Base-by-base conservation (phyloP, 2,329 filamentous ascomycete species). In the Pyrenophora seminiperda region DNA sequence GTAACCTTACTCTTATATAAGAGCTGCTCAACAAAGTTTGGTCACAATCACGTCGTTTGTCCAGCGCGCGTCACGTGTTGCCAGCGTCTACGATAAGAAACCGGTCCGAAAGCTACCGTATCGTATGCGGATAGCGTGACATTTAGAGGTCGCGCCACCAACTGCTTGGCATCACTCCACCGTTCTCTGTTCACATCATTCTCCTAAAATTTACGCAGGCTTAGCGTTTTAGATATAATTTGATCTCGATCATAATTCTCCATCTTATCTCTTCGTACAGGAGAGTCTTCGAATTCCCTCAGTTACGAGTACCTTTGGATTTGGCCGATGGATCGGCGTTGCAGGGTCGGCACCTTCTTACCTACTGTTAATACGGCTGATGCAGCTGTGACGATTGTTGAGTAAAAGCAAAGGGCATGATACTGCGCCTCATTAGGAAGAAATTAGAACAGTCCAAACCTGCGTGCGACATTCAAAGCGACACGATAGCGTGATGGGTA, bases 121-220 rank as follows among this genome's bases (percentile, higher is more conserved):
- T 59, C 31, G 50, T 42, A 40, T 20, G 46, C 18, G 15, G 27
- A 19, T 24, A 38, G 34, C 43, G 51, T 58, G 59, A 59, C 24
- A n/a, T n/a, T 27, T 27, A 10, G 24, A 55, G 19, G 54, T 61
- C 56, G 59, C 61, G 61, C 61, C 61, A 65, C 58, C 41, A 19
- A 50, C 53, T 43, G 22, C 50, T 37, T 9, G 46, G 44, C 17
- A 40, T 64, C 62, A 65, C 54, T 50, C 59, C 62, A 63, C 56
- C 32, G 10, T 7, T 27, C 33, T 33, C 10, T 32, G 15, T 17
- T 17, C n/a, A 9, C 11, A 33, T 19, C 11, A 30, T 42, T 41
- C 39, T 27, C 10, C 9, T 11, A 9, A 27, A 3, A 2, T 9
- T 27, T 10, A 11, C 24, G 9, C 10, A 27, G 24, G 9, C 24